Evolutionary conservation across 805 yeast genomes (phyloP).

Genomic region (Lipomyces sp.): DNA sequence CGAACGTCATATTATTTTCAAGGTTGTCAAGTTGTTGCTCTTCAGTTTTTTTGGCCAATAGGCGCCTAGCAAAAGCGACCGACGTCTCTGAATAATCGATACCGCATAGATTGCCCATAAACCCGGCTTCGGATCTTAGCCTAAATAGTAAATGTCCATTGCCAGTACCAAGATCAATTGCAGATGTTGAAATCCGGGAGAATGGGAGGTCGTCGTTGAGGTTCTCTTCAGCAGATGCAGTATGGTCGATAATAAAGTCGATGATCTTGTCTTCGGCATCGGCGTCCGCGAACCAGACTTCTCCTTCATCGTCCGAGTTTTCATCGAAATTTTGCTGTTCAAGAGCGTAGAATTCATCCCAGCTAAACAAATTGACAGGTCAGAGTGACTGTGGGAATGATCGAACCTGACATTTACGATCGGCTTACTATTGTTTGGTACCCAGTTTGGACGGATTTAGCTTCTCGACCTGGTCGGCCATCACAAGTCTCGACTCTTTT

Average conservation of each 20-base stretch:
- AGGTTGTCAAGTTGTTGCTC: constrained; percentile 44
- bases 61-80: constrained; percentile 70
- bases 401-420: not conserved
- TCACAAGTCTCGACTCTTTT: not conserved
- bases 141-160: constrained; percentile 88
- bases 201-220: constrained; percentile 23
- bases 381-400: not conserved
- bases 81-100: constrained; percentile 85
- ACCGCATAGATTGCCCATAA: constrained; percentile 62
- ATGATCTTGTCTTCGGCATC: constrained; percentile 87
- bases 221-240: constrained; percentile 44
- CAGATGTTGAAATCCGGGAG: constrained; percentile 14
- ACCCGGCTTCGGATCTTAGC: constrained; percentile 64
- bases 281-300: constrained; percentile 95
- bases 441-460: constrained; percentile 83
- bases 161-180: constrained; percentile 76
- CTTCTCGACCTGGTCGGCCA: constrained; percentile 40
- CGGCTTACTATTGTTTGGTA: constrained; percentile 70
- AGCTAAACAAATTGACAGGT: constrained; percentile 46
- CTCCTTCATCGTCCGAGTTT: constrained; percentile 87
- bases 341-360: constrained; percentile 83
- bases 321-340: constrained; percentile 74
- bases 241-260: constrained; percentile 64
- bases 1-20: constrained; percentile 52
- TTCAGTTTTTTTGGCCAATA: constrained; percentile 52